Evolutionary conservation across 345 rosid species (phyloP).

Genomic region (Durio zibethinus): DNA sequence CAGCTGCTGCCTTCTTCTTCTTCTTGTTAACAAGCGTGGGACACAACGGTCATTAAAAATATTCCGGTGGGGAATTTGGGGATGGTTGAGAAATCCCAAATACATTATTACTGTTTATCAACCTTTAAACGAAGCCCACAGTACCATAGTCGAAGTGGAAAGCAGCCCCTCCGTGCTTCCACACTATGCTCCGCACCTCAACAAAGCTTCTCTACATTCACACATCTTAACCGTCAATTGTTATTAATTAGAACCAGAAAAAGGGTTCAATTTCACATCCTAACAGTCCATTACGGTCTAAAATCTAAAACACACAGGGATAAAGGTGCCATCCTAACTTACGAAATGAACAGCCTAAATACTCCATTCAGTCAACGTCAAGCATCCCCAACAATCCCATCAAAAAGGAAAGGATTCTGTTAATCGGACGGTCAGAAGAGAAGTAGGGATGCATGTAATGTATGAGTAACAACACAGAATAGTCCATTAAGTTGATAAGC

Average conservation of each 20-base stretch:
- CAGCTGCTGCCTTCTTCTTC: not conserved
- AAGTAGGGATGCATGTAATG: not conserved
- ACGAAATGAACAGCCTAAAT: no score
- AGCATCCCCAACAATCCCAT: not conserved
- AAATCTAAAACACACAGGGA: no score
- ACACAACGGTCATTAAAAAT: conserved; percentile 13
- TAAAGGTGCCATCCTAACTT: no score
- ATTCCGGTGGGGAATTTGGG: conserved; percentile 12
- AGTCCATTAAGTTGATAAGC: conserved; percentile 20
- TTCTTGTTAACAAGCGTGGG: conserved; percentile 4
- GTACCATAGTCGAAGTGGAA: conserved; percentile 15
- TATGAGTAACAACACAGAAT: not conserved
- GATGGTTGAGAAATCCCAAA: conserved; percentile 10
- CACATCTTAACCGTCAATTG: not conserved
- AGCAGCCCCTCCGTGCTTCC: not conserved
- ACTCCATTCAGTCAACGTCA: not conserved
- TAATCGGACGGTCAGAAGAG: not conserved
- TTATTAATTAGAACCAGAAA: not conserved
- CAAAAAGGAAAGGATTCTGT: not conserved
- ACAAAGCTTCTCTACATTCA: not conserved
- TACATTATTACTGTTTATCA: conserved; percentile 11
- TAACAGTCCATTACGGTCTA: not conserved
- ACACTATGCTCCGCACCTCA: conserved; percentile 5
- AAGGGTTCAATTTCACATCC: not conserved
- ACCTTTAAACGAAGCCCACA: conserved; percentile 21